Evolutionary conservation across 2,329 filamentous ascomycete species (phyloP), one percentile per base, ranked within the genome.

Genomic region (Aureobasidium zeae): DNA sequence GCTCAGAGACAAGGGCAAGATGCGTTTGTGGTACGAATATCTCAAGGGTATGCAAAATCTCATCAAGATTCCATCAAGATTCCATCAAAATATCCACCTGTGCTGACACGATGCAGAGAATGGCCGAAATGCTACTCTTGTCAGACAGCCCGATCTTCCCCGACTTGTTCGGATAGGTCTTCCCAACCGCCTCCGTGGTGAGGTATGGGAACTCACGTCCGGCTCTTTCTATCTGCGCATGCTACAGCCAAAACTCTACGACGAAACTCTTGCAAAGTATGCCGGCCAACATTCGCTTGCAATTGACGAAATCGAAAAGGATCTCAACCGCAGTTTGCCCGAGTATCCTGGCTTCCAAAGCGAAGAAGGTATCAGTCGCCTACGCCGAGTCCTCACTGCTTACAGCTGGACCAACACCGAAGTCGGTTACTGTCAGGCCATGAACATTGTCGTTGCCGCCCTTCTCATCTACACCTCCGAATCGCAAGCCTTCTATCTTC

Each of bases 381-480:
- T 98, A 49, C 80, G 91, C 48, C 77, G 89, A 46, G 91, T 98
- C 26, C 72, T 98, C 44, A 96, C 89, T 2, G 91, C 91, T 4
- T 98, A 98, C 68, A 95, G 88, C 65, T 98, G 91, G 91, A 85
- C 82, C 36, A 91, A 98, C 56, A 76, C 85, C 42, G 87, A 95
- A 52, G 88, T 98, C 44, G 91, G 91, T 52, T 98, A 98, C 64
- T 98, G 91, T 63, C 91, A 98, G 65, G 91, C 91, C 49, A 98
- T 98, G 91, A 98, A 98, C 63, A 98, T 98, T 54, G 91, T 98
- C 24, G 89, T 95, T 44, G 91, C 91, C 13, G 91, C 91, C n/a
- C 69, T 98, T 46, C 74, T 98, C 54, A 98, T 98, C 71, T 96
- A 96, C 69, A 94, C 94, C 79, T 96, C 88, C 7, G 91, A 98